phyloP scores from a whole-genome alignment of 805 yeast species.

The Metschnikowia colocasiae region DNA sequence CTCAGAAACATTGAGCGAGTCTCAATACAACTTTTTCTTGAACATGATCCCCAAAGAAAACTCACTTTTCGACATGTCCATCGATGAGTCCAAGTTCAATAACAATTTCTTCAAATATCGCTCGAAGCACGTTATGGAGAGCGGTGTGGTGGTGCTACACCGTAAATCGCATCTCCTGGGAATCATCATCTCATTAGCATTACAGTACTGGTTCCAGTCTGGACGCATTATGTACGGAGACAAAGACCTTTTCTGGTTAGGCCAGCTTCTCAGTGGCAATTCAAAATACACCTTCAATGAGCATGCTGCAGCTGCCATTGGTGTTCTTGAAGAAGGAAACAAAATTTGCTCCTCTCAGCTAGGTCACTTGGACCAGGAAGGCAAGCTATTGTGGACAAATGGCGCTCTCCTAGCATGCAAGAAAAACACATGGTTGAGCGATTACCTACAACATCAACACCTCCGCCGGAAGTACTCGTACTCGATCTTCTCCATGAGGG shows the following conservation, averaged over 20 bases:
- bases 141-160: slow-evolving; percentile 33
- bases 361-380: slow-evolving; percentile 21
- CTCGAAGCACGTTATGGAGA: slow-evolving; percentile 31
- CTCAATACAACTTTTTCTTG: slow-evolving; percentile 10
- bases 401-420: slow-evolving; percentile 29
- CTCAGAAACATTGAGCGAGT: slow-evolving; percentile 10
- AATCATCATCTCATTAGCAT: slow-evolving; percentile 12
- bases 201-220: slow-evolving; percentile 21
- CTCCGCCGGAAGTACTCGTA: slow-evolving; percentile 9
- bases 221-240: slow-evolving; percentile 22
- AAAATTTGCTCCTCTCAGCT: slow-evolving; percentile 26
- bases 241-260: slow-evolving; percentile 32
- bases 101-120: slow-evolving; percentile 17
- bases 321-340: slow-evolving; percentile 16
- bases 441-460: slow-evolving; percentile 11
- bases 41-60: slow-evolving; percentile 13
- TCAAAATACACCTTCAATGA: slow-evolving; percentile 19
- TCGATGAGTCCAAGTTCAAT: slow-evolving; percentile 9
- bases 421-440: slow-evolving; percentile 13
- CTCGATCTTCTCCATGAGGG: slow-evolving; percentile 10
- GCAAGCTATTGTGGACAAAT: slow-evolving; percentile 27
- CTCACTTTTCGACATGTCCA: slow-evolving; percentile 5
- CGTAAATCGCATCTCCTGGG: slow-evolving; percentile 22
- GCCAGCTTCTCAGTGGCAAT: slow-evolving; percentile 24
- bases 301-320: slow-evolving; percentile 22